Conservation (phyloP, 306 rosid species). For the Lathyrus oleraceus region DNA sequence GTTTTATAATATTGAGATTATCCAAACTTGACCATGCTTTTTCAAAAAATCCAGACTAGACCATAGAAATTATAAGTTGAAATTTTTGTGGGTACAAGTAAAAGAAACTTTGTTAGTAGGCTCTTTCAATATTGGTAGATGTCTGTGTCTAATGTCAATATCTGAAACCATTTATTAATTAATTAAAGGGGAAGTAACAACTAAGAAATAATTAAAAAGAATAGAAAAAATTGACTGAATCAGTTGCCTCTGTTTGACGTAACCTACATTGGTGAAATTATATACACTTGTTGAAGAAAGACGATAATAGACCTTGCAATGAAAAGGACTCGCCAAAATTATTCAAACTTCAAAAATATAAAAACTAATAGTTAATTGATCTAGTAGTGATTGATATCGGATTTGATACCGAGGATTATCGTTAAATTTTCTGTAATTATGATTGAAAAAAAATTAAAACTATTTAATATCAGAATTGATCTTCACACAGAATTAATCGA, state of each 20-base stretch:
- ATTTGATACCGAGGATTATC: too few species aligned
- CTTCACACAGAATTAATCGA: too few species aligned
- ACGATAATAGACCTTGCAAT: constrained; percentile 9
- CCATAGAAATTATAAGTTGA: constrained; percentile 9
- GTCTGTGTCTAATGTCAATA: constrained; percentile 35
- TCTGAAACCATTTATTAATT: background rate
- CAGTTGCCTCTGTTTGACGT: constrained; percentile 33
- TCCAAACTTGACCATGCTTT: background rate
- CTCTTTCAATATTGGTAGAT: constrained; percentile 36
- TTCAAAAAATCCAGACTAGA: background rate
- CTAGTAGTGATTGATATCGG: too few species aligned
- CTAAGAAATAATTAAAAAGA: background rate
- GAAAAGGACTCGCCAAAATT: constrained; percentile 26
- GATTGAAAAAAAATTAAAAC: too few species aligned
- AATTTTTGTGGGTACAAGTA: background rate
- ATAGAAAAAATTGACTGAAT: constrained; percentile 11
- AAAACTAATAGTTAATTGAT: too few species aligned
- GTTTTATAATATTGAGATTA: background rate
- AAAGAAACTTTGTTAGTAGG: constrained; percentile 8
- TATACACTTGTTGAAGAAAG: background rate
- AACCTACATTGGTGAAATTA: constrained; percentile 5
- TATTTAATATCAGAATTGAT: too few species aligned
- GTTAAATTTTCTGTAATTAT: too few species aligned
- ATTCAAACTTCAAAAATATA: background rate
- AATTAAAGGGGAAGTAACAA: background rate